phyloP scores from a whole-genome alignment of 345 rosid genomes.

The Hirschfeldia incana region DNA sequence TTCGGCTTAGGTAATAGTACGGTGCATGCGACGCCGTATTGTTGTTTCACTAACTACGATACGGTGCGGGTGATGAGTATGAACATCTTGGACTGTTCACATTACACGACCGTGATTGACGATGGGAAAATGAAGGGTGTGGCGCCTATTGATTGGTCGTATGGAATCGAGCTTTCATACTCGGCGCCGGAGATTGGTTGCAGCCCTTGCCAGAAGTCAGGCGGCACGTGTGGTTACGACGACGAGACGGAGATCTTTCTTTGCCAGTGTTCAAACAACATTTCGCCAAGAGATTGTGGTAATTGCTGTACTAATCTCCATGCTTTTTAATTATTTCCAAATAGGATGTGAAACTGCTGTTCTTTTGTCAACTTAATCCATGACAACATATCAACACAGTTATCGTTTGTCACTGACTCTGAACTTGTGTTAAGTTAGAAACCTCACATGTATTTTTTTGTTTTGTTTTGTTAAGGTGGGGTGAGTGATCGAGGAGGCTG shows the following conservation, averaged over 20 bases:
- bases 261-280: constrained; percentile 65
- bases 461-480: constrained; percentile 19
- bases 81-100: constrained; percentile 87
- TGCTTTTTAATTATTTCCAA: not conserved
- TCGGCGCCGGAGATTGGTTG: constrained; percentile 75
- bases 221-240: constrained; percentile 84
- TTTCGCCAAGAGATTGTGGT: constrained; percentile 82
- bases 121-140: constrained; percentile 52
- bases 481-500: constrained; percentile 15
- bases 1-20: constrained; percentile 27
- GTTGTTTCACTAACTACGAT: constrained; percentile 83
- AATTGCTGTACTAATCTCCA: constrained; percentile 19
- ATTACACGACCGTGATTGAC: constrained; percentile 61
- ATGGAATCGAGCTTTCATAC: constrained; percentile 71
- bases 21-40: constrained; percentile 53
- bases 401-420: not conserved
- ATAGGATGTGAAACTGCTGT: not conserved
- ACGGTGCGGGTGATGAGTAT: constrained; percentile 82
- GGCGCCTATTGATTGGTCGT: constrained; percentile 79
- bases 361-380: not conserved
- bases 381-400: not conserved
- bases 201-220: constrained; percentile 62
- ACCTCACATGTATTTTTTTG: too few relatives aligned
- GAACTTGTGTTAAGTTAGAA: not conserved
- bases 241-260: constrained; percentile 61